Percentiles rank a stretch among this genome's conserved stretches.
Evolutionary conservation across 371 early-diverging fungal genomes (phyloP).

Genomic region (Dinochytrium kinnereticum): DNA sequence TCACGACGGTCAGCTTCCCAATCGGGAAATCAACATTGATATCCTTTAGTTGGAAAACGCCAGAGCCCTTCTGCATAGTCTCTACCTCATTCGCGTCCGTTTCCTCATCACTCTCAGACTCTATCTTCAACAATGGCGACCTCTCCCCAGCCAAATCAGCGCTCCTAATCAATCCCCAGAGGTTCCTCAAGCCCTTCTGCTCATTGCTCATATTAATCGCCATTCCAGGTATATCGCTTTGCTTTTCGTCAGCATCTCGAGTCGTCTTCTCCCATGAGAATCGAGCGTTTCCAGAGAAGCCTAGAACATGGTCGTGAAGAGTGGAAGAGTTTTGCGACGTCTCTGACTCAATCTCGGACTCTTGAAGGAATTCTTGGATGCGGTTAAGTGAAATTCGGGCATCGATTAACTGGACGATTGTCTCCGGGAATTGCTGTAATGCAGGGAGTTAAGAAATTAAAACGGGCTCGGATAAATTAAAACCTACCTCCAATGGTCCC

Average conservation of each 20-base stretch:
- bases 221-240: neutral
- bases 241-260: neutral
- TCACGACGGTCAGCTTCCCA: conserved; percentile 65
- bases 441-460: neutral
- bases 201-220: too few relatives aligned
- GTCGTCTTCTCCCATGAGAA: conserved; percentile 1
- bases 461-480: neutral
- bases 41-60: conserved; percentile 29
- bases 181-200: neutral
- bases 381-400: conserved; percentile 34
- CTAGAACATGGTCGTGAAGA: neutral
- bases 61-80: neutral
- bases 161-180: neutral
- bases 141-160: too few relatives aligned
- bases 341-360: conserved; percentile 29
- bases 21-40: conserved; percentile 58
- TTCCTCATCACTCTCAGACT: neutral
- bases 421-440: conserved; percentile 24
- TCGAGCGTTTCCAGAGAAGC: neutral
- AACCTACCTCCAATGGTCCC: conserved; percentile 15
- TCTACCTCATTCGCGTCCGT: neutral
- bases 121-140: neutral
- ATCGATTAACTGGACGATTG: conserved; percentile 26
- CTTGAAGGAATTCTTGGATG: conserved; percentile 25
- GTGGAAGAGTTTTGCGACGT: too few relatives aligned